Base-by-base conservation (phyloP, 257 asterid species). In the Solanum corneliomulleri region DNA sequence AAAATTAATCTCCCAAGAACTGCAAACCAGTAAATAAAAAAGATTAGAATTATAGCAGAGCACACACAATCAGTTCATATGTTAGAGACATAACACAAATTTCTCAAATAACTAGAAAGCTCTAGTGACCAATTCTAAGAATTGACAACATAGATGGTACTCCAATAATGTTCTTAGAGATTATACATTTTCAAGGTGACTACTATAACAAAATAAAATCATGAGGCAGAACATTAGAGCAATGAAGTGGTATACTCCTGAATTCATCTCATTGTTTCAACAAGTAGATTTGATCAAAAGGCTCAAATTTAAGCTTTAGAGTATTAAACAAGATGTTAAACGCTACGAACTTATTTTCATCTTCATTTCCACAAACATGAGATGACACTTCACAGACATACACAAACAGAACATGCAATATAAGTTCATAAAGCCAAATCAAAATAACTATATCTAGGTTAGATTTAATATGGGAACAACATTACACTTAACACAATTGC, bases 1-100 rank as follows among this genome's bases (percentile, higher is more conserved):
- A 98, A 96, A 70, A 97, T 93, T 29, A 97, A 97, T 92, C 91
- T 97, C 89, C 98, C 99, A 84, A 97, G 98, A 88, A 97, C 99
- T 97, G 97, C 95, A 91, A 20, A 52, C 88, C 64, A 86, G 87
- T 86, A 75, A 70, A 56, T 33, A 82, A 83, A 74, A 74, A 9
- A 42, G 29, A 85, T 20, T 83, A 74, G 35, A 66, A 88, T 44
- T 47, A 20, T 29, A 52, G 78, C 23, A 78, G 75, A 42, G 86
- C 39, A 85, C 83, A 11, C 33, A 44, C 41, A 11, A 9, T 85
- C 68, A 64, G 35, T 25, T 41, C 66, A 56, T n/a, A n/a, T 18
- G 27, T 69, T 68, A 85, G 41, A 31, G 37, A 35, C 39, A 68
- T 84, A 47, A 69, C 18, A 47, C 69, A 85, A 9, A 18, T 11